phyloP scores from a whole-genome alignment of 176 grass and related monocot species.

The Phragmites australis region DNA sequence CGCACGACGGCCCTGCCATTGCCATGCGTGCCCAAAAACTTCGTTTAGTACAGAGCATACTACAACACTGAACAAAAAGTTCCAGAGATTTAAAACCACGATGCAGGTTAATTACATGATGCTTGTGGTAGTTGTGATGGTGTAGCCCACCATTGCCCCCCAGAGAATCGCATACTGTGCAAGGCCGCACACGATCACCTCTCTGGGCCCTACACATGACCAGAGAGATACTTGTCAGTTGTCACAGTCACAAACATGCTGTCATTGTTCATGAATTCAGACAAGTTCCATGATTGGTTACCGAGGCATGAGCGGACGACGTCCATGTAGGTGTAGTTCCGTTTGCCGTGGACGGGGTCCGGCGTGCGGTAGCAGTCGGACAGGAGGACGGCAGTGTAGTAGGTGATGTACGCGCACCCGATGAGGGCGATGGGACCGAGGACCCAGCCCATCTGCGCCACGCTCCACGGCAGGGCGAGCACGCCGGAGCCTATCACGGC shows the following conservation, averaged over 20 bases:
- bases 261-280: not conserved
- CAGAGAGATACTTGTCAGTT: not conserved
- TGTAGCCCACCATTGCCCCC: slow-evolving; percentile 85
- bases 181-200: slow-evolving; percentile 72
- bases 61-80: not conserved
- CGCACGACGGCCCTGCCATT: slow-evolving; percentile 70
- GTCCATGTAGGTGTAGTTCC: slow-evolving; percentile 93
- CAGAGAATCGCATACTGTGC: slow-evolving; percentile 74
- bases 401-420: slow-evolving; percentile 85
- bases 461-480: slow-evolving; percentile 92
- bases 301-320: slow-evolving; percentile 87
- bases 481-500: slow-evolving; percentile 92
- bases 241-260: not conserved
- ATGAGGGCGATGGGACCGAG: slow-evolving; percentile 79
- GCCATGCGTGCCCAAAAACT: not conserved
- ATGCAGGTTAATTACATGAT: slow-evolving; percentile 55
- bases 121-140: slow-evolving; percentile 88
- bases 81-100: not conserved
- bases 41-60: not conserved
- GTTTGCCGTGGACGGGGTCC: slow-evolving; percentile 81
- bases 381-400: slow-evolving; percentile 79
- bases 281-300: slow-evolving; percentile 8
- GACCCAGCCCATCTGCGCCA: slow-evolving; percentile 94
- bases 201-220: slow-evolving; percentile 46
- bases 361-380: slow-evolving; percentile 88